Evolutionary conservation across 1,284 basidiomycete species (phyloP).

Genomic region (Sutorius eximius): DNA sequence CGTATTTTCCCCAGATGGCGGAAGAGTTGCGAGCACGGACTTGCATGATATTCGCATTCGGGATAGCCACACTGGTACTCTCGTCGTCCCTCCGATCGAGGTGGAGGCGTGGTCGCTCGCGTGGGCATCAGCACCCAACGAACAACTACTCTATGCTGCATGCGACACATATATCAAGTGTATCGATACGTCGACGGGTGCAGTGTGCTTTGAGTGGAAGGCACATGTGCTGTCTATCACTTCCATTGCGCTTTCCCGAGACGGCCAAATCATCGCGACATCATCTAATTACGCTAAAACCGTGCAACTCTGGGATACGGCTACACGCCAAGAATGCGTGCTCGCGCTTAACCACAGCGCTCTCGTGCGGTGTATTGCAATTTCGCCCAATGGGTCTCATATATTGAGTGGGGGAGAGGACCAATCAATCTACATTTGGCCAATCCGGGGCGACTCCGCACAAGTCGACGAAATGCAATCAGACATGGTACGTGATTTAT

Average conservation of each 20-base stretch:
- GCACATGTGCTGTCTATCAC: not conserved
- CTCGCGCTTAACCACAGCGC: not conserved
- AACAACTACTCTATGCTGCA: not conserved
- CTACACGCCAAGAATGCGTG: not conserved
- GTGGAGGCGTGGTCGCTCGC: not conserved
- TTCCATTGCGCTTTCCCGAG: not conserved
- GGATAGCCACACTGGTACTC: not conserved
- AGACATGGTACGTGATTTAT: not conserved
- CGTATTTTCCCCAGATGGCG: not conserved
- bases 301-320: not conserved
- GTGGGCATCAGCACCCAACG: not conserved
- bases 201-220: not conserved
- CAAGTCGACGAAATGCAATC: not conserved
- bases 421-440: not conserved
- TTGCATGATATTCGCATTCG: not conserved
- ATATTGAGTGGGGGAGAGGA: not conserved
- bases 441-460: not conserved
- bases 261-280: not conserved
- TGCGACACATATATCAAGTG: not conserved
- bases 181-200: not conserved
- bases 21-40: not conserved
- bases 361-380: not conserved
- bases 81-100: not conserved
- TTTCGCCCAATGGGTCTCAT: not conserved
- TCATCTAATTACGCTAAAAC: not conserved